Conservation (phyloP, 1,284 basidiomycete species). For the Trichosporon sp. region DNA sequence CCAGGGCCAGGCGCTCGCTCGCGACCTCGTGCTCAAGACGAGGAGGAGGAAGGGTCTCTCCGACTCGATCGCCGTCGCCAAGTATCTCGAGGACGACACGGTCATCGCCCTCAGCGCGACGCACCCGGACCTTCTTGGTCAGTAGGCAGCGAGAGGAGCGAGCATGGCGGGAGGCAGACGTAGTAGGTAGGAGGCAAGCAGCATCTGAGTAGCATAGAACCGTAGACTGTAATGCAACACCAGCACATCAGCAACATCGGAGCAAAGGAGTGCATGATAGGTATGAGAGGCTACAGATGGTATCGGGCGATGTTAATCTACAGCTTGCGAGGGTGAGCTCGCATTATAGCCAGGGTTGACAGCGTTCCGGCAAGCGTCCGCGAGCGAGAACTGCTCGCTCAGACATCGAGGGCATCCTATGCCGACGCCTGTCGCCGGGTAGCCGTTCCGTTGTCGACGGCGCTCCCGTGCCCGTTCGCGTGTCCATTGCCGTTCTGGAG, state of each 20-base stretch:
- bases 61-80: constrained; percentile 89
- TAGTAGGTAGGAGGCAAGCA: background rate
- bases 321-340: background rate
- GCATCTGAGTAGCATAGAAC: background rate
- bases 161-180: background rate
- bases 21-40: constrained; percentile 95
- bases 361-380: background rate
- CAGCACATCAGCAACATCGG: background rate
- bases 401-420: background rate
- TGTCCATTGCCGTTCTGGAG: background rate
- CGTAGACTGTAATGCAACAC: constrained; percentile 10
- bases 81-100: constrained; percentile 85
- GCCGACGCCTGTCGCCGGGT: background rate
- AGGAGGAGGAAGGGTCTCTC: constrained; percentile 91
- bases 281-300: constrained; percentile 13
- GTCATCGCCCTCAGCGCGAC: constrained; percentile 80
- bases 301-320: background rate
- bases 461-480: background rate
- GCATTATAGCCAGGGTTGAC: background rate
- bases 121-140: constrained; percentile 81
- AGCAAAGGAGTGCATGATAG: constrained; percentile 8
- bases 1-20: constrained; percentile 84
- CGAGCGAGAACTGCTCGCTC: too few species aligned
- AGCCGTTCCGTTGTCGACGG: background rate
- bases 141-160: constrained; percentile 23